Percentiles rank a stretch among this genome's conserved stretches.
phyloP scores from a whole-genome alignment of 352 stramenopile genomes.

The Halophytophthora polymorphica region DNA sequence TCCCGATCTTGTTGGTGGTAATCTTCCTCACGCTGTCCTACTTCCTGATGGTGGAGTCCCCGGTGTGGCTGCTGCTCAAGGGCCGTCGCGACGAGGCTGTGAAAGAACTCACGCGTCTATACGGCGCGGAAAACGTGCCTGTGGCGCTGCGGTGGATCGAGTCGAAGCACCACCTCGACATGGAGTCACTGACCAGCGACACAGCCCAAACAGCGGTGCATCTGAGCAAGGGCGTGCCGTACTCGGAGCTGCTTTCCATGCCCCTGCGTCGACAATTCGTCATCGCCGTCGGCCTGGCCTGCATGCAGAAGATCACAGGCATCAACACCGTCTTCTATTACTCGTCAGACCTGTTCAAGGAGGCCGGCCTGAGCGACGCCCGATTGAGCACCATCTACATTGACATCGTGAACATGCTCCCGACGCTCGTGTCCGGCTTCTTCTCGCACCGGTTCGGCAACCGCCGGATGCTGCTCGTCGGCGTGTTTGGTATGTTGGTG shows the following conservation, averaged over 20 bases:
- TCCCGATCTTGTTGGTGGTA: conserved; percentile 46
- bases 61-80: conserved; percentile 46
- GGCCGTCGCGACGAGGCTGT: conserved; percentile 29
- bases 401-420: conserved; percentile 36
- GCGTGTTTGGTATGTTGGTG: conserved; percentile 35
- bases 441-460: conserved; percentile 31
- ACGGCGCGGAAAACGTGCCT: conserved; percentile 32
- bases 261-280: conserved; percentile 32
- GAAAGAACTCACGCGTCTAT: conserved; percentile 28
- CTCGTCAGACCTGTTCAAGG: conserved; percentile 42
- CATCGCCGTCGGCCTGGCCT: conserved; percentile 31
- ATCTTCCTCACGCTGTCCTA: conserved; percentile 43
- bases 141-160: conserved; percentile 37
- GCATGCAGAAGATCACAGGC: conserved; percentile 44
- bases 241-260: conserved; percentile 24
- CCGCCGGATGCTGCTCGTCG: conserved; percentile 29
- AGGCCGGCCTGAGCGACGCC: conserved; percentile 30
- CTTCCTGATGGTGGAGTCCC: conserved; percentile 51
- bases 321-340: conserved; percentile 62
- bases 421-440: conserved; percentile 28
- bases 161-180: conserved; percentile 31
- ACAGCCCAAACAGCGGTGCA: conserved; percentile 25
- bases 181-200: conserved; percentile 32
- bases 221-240: conserved; percentile 25
- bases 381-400: conserved; percentile 34